These are phyloP conservation scores for Lichtheimia corymbifera DNA, from an alignment of 371 early-diverging fungal genomes.

Conservation along the genomic window DNA sequence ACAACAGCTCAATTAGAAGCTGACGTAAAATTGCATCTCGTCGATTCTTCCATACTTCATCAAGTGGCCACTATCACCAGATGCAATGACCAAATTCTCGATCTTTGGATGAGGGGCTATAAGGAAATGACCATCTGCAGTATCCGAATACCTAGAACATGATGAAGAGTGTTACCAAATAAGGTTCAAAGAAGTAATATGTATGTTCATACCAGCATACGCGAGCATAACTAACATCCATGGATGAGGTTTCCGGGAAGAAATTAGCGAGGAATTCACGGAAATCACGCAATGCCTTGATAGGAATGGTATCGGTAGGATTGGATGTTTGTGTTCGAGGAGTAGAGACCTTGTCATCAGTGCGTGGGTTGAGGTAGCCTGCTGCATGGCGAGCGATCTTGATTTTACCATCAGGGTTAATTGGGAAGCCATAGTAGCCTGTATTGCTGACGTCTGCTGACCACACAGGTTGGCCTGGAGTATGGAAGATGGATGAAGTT, in stretches of 20 bases:
- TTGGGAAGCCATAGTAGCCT: slow-evolving; percentile 26
- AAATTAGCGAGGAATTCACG: slow-evolving; percentile 21
- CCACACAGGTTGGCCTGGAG: slow-evolving; percentile 51
- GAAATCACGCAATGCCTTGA: slow-evolving; percentile 16
- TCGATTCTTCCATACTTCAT: slow-evolving; percentile 30
- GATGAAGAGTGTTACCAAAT: too few relatives aligned
- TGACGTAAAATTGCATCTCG: neutral
- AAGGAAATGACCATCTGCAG: slow-evolving; percentile 41
- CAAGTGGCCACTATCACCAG: slow-evolving; percentile 44
- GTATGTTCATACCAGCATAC: slow-evolving; percentile 8
- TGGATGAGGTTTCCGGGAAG: slow-evolving; percentile 15
- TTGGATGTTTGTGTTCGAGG: slow-evolving; percentile 24
- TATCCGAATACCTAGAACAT: slow-evolving; percentile 33
- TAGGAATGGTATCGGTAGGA: slow-evolving; percentile 24
- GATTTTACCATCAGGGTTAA: slow-evolving; percentile 16
- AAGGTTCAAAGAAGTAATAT: too few relatives aligned
- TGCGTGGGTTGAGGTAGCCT: slow-evolving; percentile 19
- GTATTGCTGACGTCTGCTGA: slow-evolving; percentile 50
- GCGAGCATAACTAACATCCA: slow-evolving; percentile 20
- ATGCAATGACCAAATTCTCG: slow-evolving; percentile 30
- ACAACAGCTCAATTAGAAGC: neutral
- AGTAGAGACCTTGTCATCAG: slow-evolving; percentile 18
- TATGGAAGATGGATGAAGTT: slow-evolving; percentile 7
- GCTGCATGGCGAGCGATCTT: slow-evolving; percentile 15
- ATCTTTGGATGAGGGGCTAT: slow-evolving; percentile 37